Evolutionary conservation across 2,329 filamentous ascomycete species (phyloP).

Genomic region (Gnomoniopsis sp.): DNA sequence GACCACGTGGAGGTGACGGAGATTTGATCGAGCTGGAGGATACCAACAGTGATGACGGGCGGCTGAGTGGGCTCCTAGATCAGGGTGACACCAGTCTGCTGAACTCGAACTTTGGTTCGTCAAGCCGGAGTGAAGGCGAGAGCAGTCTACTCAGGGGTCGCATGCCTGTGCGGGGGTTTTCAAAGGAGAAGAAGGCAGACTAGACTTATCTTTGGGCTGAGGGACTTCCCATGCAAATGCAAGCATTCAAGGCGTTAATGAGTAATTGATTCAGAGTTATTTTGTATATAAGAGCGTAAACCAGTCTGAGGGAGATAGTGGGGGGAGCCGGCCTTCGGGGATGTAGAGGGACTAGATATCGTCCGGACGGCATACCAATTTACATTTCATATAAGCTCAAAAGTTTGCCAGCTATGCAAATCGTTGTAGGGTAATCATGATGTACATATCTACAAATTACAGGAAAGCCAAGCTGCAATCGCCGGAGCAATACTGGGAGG

Average conservation of each 20-base stretch:
- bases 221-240: background rate
- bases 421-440: background rate
- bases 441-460: background rate
- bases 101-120: slow-evolving; percentile 32
- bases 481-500: no score
- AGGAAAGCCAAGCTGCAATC: background rate
- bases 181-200: slow-evolving; percentile 46
- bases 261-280: slow-evolving; percentile 14
- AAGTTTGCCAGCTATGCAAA: background rate
- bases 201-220: slow-evolving; percentile 22
- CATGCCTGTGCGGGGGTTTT: slow-evolving; percentile 21
- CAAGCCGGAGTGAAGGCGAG: slow-evolving; percentile 36
- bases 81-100: slow-evolving; percentile 25
- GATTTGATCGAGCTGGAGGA: slow-evolving; percentile 73
- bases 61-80: slow-evolving; percentile 14
- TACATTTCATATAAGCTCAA: background rate
- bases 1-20: slow-evolving; percentile 38
- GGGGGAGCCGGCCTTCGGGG: slow-evolving; percentile 4
- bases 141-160: slow-evolving; percentile 35
- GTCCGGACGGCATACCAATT: slow-evolving; percentile 11
- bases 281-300: slow-evolving; percentile 15
- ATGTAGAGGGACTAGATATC: slow-evolving; percentile 12
- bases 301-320: slow-evolving; percentile 2
- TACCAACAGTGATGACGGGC: slow-evolving; percentile 53
- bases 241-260: slow-evolving; percentile 15